Conservation (phyloP, 2,329 filamentous ascomycete genomes). For the Macroventuria anomochaeta region DNA sequence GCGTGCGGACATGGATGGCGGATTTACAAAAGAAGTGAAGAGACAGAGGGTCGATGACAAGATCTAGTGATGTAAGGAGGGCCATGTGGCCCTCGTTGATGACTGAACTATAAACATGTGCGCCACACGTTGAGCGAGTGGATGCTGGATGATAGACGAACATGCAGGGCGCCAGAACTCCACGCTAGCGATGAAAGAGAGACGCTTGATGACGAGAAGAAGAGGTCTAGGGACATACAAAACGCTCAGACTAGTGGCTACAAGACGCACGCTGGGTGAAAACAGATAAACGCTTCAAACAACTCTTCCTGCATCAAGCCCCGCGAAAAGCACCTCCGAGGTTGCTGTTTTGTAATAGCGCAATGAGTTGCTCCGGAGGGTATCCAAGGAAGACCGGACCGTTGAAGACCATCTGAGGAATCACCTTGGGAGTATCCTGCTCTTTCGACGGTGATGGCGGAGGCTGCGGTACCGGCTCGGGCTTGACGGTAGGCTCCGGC, state of each 20-base stretch:
- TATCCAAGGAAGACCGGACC: conserved; percentile 96
- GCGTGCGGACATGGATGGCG: conserved; percentile 54
- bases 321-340: conserved; percentile 40
- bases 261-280: neutral
- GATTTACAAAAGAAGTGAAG: conserved; percentile 50
- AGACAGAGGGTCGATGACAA: neutral
- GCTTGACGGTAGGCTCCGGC: conserved; percentile 16
- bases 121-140: neutral
- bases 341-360: conserved; percentile 46
- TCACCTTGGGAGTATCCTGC: conserved; percentile 26
- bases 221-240: neutral
- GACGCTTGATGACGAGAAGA: neutral
- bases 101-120: neutral
- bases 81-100: neutral
- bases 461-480: conserved; percentile 10
- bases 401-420: conserved; percentile 82
- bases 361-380: conserved; percentile 46
- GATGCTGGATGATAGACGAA: neutral
- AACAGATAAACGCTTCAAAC: neutral
- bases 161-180: neutral
- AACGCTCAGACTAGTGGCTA: conserved; percentile 4
- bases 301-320: neutral
- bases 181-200: neutral
- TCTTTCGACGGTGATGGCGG: conserved; percentile 16
- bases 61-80: neutral